phyloP scores from a whole-genome alignment of 2,329 filamentous ascomycete genomes.

The Cordyceps tenuipes region DNA sequence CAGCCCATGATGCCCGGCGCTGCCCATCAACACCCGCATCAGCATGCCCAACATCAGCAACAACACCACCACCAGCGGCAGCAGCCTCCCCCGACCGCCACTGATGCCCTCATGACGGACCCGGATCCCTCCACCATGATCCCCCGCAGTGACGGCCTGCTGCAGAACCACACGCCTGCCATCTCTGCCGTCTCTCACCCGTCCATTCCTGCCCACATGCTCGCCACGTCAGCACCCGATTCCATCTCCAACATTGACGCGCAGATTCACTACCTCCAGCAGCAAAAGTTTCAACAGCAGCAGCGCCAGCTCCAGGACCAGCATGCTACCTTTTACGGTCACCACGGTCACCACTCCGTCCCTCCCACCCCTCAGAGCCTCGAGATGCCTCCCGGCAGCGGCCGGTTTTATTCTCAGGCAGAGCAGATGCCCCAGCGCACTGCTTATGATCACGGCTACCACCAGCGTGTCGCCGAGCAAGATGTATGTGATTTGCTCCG shows the following conservation, averaged over 20 bases:
- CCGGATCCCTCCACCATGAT: slow-evolving; percentile 24
- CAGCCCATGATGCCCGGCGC: slow-evolving; percentile 9
- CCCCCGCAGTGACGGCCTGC: slow-evolving; percentile 25
- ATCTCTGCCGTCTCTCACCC: slow-evolving; percentile 40
- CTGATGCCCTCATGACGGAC: slow-evolving; percentile 29
- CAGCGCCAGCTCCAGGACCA: slow-evolving; percentile 51
- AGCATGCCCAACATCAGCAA: background rate
- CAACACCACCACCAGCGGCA: slow-evolving; percentile 16
- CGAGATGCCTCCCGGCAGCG: slow-evolving; percentile 57
- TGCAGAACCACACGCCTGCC: slow-evolving; percentile 37
- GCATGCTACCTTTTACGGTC: slow-evolving; percentile 44
- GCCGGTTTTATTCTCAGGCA: slow-evolving; percentile 52
- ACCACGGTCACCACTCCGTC: slow-evolving; percentile 51
- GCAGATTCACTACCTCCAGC: slow-evolving; percentile 57
- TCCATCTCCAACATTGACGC: slow-evolving; percentile 53
- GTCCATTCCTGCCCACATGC: slow-evolving; percentile 38
- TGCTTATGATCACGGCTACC: slow-evolving; percentile 56
- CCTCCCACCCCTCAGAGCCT: slow-evolving; percentile 76
- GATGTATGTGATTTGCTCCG: slow-evolving; percentile 40
- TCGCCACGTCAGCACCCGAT: slow-evolving; percentile 35
- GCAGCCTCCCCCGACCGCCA: slow-evolving; percentile 18
- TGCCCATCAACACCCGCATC: background rate
- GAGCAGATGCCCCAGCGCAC: slow-evolving; percentile 46
- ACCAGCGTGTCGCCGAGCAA: slow-evolving; percentile 59
- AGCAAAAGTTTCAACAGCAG: slow-evolving; percentile 54